Conservation (phyloP, 2,329 filamentous ascomycete genomes). For the Hypocreales sp. region DNA sequence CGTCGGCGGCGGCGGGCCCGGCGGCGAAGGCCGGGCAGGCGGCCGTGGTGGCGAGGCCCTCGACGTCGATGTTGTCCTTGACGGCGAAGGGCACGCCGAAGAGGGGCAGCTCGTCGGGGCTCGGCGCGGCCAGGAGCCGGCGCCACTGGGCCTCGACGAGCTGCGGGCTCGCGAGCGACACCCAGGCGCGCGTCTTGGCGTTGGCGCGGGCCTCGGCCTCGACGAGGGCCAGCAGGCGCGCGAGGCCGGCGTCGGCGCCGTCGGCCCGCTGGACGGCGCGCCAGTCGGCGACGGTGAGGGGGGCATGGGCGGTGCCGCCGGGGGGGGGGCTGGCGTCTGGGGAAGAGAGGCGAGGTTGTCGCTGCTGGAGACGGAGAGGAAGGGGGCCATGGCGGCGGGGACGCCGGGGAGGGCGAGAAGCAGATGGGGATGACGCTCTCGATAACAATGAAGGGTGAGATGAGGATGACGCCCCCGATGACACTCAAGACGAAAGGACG, state of each 20-base stretch:
- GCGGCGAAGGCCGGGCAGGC: slow-evolving; percentile 33
- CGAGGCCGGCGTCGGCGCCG: slow-evolving; percentile 10
- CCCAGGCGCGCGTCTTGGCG: slow-evolving; percentile 13
- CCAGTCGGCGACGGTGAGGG: slow-evolving; percentile 11
- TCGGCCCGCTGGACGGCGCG: slow-evolving; percentile 10
- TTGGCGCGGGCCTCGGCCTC: slow-evolving; percentile 7
- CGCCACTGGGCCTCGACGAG: slow-evolving; percentile 10
- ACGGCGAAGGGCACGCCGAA: slow-evolving; percentile 41
- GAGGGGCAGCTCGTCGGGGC: slow-evolving; percentile 23
- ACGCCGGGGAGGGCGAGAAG: too few species aligned
- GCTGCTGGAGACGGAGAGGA: too few species aligned
- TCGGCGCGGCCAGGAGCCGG: not conserved
- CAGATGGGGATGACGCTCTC: too few species aligned
- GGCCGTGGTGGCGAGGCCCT: slow-evolving; percentile 33
- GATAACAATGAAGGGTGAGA: too few species aligned
- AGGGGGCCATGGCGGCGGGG: too few species aligned
- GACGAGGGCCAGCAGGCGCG: slow-evolving; percentile 11
- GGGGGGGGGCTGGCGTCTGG: too few species aligned
- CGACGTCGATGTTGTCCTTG: slow-evolving; percentile 41
- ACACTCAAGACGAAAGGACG: too few species aligned
- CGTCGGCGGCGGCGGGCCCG: slow-evolving; percentile 25
- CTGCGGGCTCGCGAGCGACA: slow-evolving; percentile 12
- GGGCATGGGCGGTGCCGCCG: too few species aligned
- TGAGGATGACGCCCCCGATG: too few species aligned
- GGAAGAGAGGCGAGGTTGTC: too few species aligned